Evolutionary conservation across 192 early-diverging fungal species (phyloP).

Genomic region (Cetraspora pellucida): DNA sequence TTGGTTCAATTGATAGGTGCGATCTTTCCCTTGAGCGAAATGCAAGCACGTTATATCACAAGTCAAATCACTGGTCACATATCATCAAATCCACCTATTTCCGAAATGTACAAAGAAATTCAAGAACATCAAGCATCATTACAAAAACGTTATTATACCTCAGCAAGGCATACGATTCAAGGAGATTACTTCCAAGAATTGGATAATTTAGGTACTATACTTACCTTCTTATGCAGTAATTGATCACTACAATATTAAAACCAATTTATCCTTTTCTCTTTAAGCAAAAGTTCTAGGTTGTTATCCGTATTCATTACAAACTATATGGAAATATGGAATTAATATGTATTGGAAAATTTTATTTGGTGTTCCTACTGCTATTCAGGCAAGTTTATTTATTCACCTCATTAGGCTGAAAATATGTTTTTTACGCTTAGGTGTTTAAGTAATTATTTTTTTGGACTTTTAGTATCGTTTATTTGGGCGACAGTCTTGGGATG

Average conservation of each 20-base stretch:
- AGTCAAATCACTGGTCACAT: slow-evolving; percentile 44
- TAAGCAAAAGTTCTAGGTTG: slow-evolving; percentile 45
- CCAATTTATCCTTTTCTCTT: too few species aligned
- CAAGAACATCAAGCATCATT: slow-evolving; percentile 30
- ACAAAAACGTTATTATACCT: slow-evolving; percentile 34
- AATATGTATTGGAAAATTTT: slow-evolving; percentile 26
- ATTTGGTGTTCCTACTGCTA: slow-evolving; percentile 39
- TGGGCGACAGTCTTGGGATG: slow-evolving; percentile 36
- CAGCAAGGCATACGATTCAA: slow-evolving; percentile 58
- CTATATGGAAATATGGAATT: slow-evolving; percentile 37
- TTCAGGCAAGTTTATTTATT: slow-evolving; percentile 21
- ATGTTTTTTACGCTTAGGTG: background rate
- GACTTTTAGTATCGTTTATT: slow-evolving; percentile 37
- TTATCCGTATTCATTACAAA: slow-evolving; percentile 44
- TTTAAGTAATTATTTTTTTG: background rate
- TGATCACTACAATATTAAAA: too few species aligned
- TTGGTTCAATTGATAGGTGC: slow-evolving; percentile 58
- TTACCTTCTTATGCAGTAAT: too few species aligned
- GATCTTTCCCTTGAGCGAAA: slow-evolving; percentile 53
- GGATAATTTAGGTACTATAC: slow-evolving; percentile 43
- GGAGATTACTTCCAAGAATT: slow-evolving; percentile 49
- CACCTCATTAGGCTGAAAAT: background rate
- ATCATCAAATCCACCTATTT: slow-evolving; percentile 40
- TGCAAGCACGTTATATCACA: slow-evolving; percentile 57
- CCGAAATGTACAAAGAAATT: slow-evolving; percentile 53